Conservation (phyloP, 2,329 filamentous ascomycete species). For the Pseudogymnoascus sp. region DNA sequence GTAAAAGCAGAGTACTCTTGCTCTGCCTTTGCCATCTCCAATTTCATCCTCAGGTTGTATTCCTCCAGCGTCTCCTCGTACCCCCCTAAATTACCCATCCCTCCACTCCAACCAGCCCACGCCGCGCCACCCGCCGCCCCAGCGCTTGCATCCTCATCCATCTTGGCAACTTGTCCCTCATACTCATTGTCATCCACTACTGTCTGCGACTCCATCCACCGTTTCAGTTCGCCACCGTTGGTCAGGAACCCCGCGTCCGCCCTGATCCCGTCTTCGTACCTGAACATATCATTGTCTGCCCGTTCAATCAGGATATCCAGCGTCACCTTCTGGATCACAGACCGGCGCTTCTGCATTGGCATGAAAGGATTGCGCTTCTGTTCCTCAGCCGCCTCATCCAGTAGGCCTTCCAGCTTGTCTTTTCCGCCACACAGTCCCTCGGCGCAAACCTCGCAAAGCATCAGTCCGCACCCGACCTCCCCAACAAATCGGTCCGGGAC, state of each 20-base stretch:
- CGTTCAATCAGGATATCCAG: not conserved
- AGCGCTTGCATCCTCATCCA: not conserved
- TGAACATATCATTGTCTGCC: not conserved
- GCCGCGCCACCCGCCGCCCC: not conserved
- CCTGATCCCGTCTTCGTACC: constrained; percentile 13
- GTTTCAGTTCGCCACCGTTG: constrained; percentile 14
- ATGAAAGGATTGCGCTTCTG: not conserved
- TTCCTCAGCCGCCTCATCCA: constrained; percentile 9
- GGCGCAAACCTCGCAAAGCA: constrained; percentile 18
- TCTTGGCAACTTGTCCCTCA: not conserved
- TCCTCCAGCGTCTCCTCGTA: not conserved
- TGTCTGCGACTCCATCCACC: constrained; percentile 3
- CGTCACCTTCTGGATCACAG: not conserved
- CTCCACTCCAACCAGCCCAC: not conserved
- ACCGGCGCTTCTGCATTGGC: not conserved
- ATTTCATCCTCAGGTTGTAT: not conserved
- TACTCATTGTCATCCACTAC: not conserved
- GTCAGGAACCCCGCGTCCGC: constrained; percentile 19
- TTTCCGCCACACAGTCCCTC: not conserved
- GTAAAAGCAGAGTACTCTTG: not conserved
- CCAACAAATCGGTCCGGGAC: not conserved
- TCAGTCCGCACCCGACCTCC: constrained; percentile 18
- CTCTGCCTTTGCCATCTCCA: not conserved
- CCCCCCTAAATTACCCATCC: not conserved
- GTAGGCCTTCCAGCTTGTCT: not conserved